Base-by-base conservation (phyloP, 2,329 filamentous ascomycete genomes). In the Colletotrichum sp. region DNA sequence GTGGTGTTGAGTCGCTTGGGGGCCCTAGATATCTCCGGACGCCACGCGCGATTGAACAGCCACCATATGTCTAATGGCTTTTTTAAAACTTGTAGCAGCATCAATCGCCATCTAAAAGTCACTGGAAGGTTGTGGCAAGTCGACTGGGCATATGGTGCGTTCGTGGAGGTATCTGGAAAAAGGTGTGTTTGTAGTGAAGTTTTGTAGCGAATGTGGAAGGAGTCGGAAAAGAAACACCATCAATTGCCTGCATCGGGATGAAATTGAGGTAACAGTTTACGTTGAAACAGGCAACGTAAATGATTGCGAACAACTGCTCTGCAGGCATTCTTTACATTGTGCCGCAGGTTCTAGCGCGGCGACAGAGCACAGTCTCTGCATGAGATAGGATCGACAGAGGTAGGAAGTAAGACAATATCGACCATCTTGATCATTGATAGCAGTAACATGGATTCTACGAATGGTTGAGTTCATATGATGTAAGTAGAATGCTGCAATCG, bases 41-140 rank as follows among this genome's bases (percentile, higher is more conserved):
- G 5, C 11, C 44, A 22, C 11, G 44, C 44, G 44, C 44, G n/a
- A 48, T 48, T 48, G 44, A 48, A 22, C 11, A 48, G 44, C 44
- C n/a, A 1, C 44, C 4, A 8, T 5, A 13, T 3, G n/a, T 22
- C 6, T 0, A 22, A 13, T 48, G 5, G 39, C 39, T 0, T 22
- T 22, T 48, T 22, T 5, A 11, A 48, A 48, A 13, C 44, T 13
- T 4, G 3, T 13, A 1, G 44, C 4, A 13, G 4, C 9, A 5
- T 3, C 8, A n/a, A 3, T 44, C 8, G 8, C 39, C 39, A 48
- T 12, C 22, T 2, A 13, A 22, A 22, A n/a, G n/a, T 7, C 4
- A 22, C n/a, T 48, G n/a, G 0, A 7, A 13, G 6, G 11, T 48
- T 48, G 44, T 48, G 2, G 44, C 3, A 48, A 7, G n/a, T 48